Percentiles rank a stretch among this genome's conserved stretches.
Conservation (phyloP, 805 yeast species). For the Kuraishia floccosa region DNA sequence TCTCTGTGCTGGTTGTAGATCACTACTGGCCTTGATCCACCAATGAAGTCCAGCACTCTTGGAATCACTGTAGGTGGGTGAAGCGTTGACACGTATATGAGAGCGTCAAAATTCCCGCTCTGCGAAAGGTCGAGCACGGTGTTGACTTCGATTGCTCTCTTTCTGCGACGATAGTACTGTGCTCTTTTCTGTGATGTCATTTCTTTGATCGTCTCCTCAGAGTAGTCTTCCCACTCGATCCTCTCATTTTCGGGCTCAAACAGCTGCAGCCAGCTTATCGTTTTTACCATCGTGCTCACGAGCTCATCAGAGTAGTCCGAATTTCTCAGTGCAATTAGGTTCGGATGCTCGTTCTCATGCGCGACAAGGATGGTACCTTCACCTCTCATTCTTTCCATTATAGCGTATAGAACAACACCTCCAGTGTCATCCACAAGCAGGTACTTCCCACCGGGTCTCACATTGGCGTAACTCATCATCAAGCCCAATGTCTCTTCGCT, state of each 20-base stretch:
- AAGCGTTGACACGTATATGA: conserved; percentile 64
- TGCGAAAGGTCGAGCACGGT: conserved; percentile 38
- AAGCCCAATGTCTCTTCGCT: conserved; percentile 78
- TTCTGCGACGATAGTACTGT: conserved; percentile 56
- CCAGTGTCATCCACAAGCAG: conserved; percentile 90
- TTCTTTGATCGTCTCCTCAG: conserved; percentile 40
- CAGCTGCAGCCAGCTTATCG: conserved; percentile 70
- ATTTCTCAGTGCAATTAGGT: conserved; percentile 56
- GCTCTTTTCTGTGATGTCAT: conserved; percentile 49
- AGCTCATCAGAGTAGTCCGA: conserved; percentile 50
- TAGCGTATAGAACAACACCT: conserved; percentile 74
- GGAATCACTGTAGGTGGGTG: conserved; percentile 58
- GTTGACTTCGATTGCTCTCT: conserved; percentile 40
- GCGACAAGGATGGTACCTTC: conserved; percentile 53
- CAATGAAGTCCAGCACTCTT: conserved; percentile 46
- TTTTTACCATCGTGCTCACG: conserved; percentile 44
- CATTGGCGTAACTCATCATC: conserved; percentile 66
- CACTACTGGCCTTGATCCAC: conserved; percentile 83
- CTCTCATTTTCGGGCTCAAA: conserved; percentile 61
- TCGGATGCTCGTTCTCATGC: conserved; percentile 93
- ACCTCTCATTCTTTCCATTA: conserved; percentile 88
- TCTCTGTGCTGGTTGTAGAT: conserved; percentile 79
- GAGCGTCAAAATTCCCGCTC: conserved; percentile 56
- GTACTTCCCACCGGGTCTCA: conserved; percentile 84
- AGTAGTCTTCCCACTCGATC: conserved; percentile 29